A percentile compares a stretch with the other conserved stretches of the same genome.
These are phyloP conservation scores for Coelomomyces lativittatus DNA, from an alignment of 371 early-diverging fungal genomes.

Conservation along the genomic window DNA sequence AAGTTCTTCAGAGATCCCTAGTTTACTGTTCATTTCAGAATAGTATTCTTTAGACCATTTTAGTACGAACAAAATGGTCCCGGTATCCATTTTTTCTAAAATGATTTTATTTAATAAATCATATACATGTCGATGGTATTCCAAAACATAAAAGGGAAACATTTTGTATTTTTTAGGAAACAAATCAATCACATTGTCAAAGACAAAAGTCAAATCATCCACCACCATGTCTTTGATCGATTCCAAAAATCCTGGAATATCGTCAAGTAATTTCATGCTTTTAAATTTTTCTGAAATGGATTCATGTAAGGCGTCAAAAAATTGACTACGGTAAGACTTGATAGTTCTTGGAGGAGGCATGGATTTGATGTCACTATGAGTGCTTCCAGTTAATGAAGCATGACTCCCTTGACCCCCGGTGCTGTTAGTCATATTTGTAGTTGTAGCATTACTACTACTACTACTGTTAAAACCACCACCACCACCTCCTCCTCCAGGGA, in stretches of 20 bases:
- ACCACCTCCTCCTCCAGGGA: not conserved
- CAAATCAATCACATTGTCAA: slow-evolving; percentile 63
- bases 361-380: too few relatives aligned
- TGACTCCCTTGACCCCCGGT: too few relatives aligned
- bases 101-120: slow-evolving; percentile 48
- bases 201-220: slow-evolving; percentile 67
- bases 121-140: slow-evolving; percentile 79
- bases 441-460: too few relatives aligned
- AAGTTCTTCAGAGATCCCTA: slow-evolving; percentile 73
- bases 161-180: slow-evolving; percentile 80
- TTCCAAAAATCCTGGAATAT: slow-evolving; percentile 19
- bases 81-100: slow-evolving; percentile 31
- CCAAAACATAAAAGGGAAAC: slow-evolving; percentile 72
- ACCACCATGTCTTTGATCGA: slow-evolving; percentile 54
- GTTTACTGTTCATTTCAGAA: slow-evolving; percentile 55
- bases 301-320: slow-evolving; percentile 54
- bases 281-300: slow-evolving; percentile 43
- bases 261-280: slow-evolving; percentile 7
- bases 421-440: slow-evolving; percentile 4
- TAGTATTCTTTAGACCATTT: slow-evolving; percentile 84
- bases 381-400: slow-evolving; percentile 9
- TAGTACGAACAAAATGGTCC: slow-evolving; percentile 57
- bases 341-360: slow-evolving; percentile 41
- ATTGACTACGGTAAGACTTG: slow-evolving; percentile 55
- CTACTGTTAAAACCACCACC: too few relatives aligned